A percentile compares a stretch with the other conserved stretches of the same genome.
Evolutionary conservation across 2,329 filamentous ascomycete species (phyloP).

Genomic region (Claviceps sp.): DNA sequence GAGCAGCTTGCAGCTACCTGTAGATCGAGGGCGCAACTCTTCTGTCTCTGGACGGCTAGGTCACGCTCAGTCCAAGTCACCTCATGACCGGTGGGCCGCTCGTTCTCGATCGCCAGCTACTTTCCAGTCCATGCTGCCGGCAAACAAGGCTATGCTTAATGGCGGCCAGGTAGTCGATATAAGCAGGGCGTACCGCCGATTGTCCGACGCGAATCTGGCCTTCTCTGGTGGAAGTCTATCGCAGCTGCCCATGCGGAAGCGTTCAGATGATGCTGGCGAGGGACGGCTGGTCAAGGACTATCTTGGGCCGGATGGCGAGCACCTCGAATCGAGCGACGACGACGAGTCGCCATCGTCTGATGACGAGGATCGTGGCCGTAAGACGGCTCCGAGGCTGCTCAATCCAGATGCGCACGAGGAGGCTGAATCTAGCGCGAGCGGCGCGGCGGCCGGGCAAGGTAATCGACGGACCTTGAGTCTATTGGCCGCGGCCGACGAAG

Average conservation of each 20-base stretch:
- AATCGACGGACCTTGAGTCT: slow-evolving; percentile 42
- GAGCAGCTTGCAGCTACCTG: slow-evolving; percentile 34
- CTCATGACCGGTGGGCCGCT: slow-evolving; percentile 31
- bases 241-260: slow-evolving; percentile 44
- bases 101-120: slow-evolving; percentile 25
- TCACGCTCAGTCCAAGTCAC: slow-evolving; percentile 38
- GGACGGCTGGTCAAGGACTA: slow-evolving; percentile 58
- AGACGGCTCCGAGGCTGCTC: slow-evolving; percentile 34
- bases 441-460: slow-evolving; percentile 20
- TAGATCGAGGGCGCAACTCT: slow-evolving; percentile 29
- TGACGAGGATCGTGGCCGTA: slow-evolving; percentile 54
- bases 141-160: slow-evolving; percentile 36
- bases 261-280: slow-evolving; percentile 25
- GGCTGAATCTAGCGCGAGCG: slow-evolving; percentile 20
- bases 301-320: slow-evolving; percentile 49
- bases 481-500: slow-evolving; percentile 63
- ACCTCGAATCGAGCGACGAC: slow-evolving; percentile 57
- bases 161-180: slow-evolving; percentile 53
- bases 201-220: slow-evolving; percentile 59
- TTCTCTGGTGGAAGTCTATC: slow-evolving; percentile 51
- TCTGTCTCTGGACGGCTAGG: slow-evolving; percentile 21
- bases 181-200: slow-evolving; percentile 53
- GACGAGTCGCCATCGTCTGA: slow-evolving; percentile 51
- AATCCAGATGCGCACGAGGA: slow-evolving; percentile 27
- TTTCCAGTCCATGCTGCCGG: slow-evolving; percentile 14